Base-by-base conservation (phyloP, 352 stramenopile species). In the Peronospora destructor region DNA sequence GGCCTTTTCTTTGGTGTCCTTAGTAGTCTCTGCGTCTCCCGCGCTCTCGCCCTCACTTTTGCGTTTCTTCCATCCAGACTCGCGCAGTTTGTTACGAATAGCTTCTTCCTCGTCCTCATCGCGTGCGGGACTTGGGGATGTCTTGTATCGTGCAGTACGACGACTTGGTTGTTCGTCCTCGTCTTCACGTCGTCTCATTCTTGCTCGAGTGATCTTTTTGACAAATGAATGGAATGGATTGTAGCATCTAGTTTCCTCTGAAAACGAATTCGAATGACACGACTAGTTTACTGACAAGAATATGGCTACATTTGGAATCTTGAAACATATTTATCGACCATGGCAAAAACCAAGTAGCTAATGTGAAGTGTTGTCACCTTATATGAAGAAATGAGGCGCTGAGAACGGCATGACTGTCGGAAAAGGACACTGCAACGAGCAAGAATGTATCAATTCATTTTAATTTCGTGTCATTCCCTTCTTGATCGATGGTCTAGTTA, bases 331-430 rank as follows among this genome's bases (percentile, higher is more conserved):
- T 7, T 11, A 7, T 11, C 9, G 4, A 11, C 1, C 26, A 11
- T 32, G 6, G 26, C 26, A 7, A 32, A 32, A 11, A 7, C 26
- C 26, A 6, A 32, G 26, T 3, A 32, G 1, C 1, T 11, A 3
- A 7, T 11, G 26, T 11, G 26, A 7, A 3, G 3, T 21, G 19
- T 21, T 21, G 19, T 21, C 76, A 88, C 53, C 91, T n/a, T n/a
- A 97, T 64, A 97, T 98, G 59, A 96, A 96, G 70, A 97, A 98
- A 51, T 98, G 90, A 87, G 87, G 80, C 26, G 72, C 85, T 42
- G 83, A 97, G 40, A 96, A 96, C 45, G 76, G 73, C 49, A 87
- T 97, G 50, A 77, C 69, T 30, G 73, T 95, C 49, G 91, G 61
- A 61, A 59, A n/a, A 14, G 30, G 1, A 21, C 19, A 3, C 1